Evolutionary conservation across 108 stramenopile species (phyloP).

Genomic region (Cyclotella sp.): DNA sequence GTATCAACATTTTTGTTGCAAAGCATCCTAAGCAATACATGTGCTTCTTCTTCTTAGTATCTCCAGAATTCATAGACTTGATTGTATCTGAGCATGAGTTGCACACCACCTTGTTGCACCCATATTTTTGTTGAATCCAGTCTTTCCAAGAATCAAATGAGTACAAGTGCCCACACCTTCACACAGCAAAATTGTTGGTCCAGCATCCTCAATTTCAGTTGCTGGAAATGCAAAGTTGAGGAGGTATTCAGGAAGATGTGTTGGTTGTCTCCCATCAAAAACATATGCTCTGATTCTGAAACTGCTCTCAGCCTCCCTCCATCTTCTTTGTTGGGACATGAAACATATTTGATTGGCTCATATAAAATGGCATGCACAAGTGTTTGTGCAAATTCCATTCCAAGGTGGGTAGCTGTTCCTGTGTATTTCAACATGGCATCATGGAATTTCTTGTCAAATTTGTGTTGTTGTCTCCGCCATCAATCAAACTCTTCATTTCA

Average conservation of each 20-base stretch:
- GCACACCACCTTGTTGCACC: background rate
- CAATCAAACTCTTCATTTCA: too few species aligned
- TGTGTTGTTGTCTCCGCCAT: too few species aligned
- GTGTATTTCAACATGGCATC: too few species aligned
- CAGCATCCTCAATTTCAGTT: background rate
- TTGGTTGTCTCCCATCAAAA: background rate
- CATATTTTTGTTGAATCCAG: too few species aligned
- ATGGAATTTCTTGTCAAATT: too few species aligned
- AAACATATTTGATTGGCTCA: too few species aligned
- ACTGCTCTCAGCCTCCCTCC: too few species aligned
- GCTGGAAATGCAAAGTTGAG: background rate
- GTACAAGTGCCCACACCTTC: background rate
- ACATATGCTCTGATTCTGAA: slow-evolving; percentile 1
- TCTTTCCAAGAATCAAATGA: slow-evolving; percentile 2
- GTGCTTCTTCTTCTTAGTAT: background rate
- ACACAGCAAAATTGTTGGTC: slow-evolving; percentile 3
- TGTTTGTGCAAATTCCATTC: too few species aligned
- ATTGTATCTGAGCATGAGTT: background rate
- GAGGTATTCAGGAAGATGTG: background rate
- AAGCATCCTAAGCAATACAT: background rate
- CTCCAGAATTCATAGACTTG: background rate
- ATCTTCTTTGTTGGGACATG: too few species aligned
- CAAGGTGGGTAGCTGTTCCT: too few species aligned
- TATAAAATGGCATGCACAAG: too few species aligned
- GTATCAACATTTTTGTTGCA: background rate